These are phyloP conservation scores for Cyclotella cryptica DNA, from an alignment of 108 stramenopile genomes.

Conservation along the genomic window DNA sequence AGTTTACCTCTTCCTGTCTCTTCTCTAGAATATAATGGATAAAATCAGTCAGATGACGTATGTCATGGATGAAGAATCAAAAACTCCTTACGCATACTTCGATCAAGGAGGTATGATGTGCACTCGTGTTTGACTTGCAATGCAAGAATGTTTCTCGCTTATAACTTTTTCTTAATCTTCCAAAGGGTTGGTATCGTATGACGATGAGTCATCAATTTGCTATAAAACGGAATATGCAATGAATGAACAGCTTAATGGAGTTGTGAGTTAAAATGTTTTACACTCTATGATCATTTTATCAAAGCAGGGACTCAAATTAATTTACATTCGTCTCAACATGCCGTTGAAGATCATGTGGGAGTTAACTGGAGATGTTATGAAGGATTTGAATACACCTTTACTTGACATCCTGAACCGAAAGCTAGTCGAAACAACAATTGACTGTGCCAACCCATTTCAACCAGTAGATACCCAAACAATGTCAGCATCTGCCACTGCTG, in stretches of 20 bases:
- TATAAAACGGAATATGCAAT: slow-evolving; percentile 49
- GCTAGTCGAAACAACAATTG: slow-evolving; percentile 20
- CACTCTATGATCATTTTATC: not conserved
- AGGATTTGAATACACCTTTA: slow-evolving; percentile 42
- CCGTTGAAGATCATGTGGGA: slow-evolving; percentile 31
- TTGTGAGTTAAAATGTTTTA: slow-evolving; percentile 4
- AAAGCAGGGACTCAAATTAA: not conserved
- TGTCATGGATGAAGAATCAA: slow-evolving; percentile 36
- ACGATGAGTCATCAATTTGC: slow-evolving; percentile 49
- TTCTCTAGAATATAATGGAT: slow-evolving; percentile 1
- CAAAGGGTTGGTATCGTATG: slow-evolving; percentile 36
- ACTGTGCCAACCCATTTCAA: slow-evolving; percentile 29
- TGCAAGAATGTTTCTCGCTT: not conserved
- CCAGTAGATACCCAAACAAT: not conserved
- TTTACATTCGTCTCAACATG: not conserved
- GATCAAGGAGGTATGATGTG: slow-evolving; percentile 18
- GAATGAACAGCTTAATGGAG: slow-evolving; percentile 40
- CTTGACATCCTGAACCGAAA: slow-evolving; percentile 45
- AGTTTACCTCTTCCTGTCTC: not conserved
- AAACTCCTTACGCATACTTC: slow-evolving; percentile 29
- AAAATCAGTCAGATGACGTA: slow-evolving; percentile 32
- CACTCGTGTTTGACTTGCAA: not conserved
- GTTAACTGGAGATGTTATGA: slow-evolving; percentile 41
- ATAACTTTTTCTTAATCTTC: not conserved
- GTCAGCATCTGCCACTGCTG: not conserved